Conservation (phyloP, 169 alveolate species). For the Eimeria acervulina region DNA sequence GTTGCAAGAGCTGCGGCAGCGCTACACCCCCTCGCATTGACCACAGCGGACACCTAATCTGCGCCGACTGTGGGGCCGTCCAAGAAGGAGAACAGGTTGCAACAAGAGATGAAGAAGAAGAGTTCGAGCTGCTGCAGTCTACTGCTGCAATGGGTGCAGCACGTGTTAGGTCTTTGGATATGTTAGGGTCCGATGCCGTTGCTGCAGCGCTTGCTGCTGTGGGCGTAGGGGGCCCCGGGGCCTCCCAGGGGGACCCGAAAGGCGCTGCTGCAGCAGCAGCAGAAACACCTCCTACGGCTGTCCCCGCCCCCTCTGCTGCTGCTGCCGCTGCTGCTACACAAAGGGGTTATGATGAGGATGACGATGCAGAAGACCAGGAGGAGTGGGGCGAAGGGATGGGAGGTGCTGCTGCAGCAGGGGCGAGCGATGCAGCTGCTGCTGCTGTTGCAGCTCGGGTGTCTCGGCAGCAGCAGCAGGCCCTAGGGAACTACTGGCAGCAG, state of each 20-base stretch:
- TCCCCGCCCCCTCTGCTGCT: neutral
- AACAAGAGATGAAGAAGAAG: conserved; percentile 41
- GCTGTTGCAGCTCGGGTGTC: conserved; percentile 64
- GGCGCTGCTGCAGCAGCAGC: conserved; percentile 8
- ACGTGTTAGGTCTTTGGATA: neutral
- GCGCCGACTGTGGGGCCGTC: conserved; percentile 47
- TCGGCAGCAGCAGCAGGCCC: conserved; percentile 62
- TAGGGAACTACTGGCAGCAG: conserved; percentile 68
- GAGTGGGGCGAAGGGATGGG: conserved; percentile 34
- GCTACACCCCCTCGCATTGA: conserved; percentile 15
- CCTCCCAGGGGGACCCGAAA: neutral
- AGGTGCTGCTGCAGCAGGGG: conserved; percentile 19
- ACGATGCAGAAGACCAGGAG: neutral
- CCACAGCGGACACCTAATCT: conserved; percentile 24
- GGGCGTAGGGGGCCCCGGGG: conserved; percentile 51
- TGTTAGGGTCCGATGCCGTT: conserved; percentile 54
- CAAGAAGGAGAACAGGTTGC: conserved; percentile 40
- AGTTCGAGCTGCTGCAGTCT: conserved; percentile 26
- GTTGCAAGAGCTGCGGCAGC: conserved; percentile 72
- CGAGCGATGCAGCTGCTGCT: conserved; percentile 20
- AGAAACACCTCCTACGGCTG: neutral
- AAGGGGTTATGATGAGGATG: conserved; percentile 6
- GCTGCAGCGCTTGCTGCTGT: conserved; percentile 73
- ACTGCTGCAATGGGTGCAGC: conserved; percentile 38
- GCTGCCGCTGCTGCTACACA: conserved; percentile 56